Percentiles rank a stretch among this genome's conserved stretches.
Conservation (phyloP, 768 basidiomycete genomes). For the Psilocybe cyanescens region DNA sequence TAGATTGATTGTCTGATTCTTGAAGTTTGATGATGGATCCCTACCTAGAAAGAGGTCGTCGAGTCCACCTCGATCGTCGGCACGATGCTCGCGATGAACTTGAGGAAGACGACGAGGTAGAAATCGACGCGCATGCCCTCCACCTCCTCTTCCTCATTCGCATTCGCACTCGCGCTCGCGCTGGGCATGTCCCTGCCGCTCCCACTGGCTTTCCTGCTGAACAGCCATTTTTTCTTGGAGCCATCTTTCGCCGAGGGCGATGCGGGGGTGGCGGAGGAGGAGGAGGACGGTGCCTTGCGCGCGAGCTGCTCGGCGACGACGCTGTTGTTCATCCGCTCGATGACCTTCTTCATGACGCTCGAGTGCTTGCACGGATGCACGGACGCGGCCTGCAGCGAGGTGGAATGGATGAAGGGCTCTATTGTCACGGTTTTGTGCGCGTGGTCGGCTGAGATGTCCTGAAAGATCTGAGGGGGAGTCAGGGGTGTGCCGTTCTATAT, state of each 20-base stretch:
- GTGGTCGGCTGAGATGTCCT: slow-evolving; percentile 96
- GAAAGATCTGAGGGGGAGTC: slow-evolving; percentile 90
- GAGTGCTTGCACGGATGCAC: slow-evolving; percentile 99
- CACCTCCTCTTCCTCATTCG: slow-evolving; percentile 59
- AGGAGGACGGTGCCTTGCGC: slow-evolving; percentile 42
- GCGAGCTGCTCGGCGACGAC: slow-evolving; percentile 84
- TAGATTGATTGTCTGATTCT: too few relatives aligned
- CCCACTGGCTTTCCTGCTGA: slow-evolving; percentile 74
- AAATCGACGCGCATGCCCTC: slow-evolving; percentile 98
- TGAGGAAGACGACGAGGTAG: slow-evolving; percentile 97
- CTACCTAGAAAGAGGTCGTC: slow-evolving; percentile 68
- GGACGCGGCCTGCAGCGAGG: slow-evolving; percentile 83
- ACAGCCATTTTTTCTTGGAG: slow-evolving; percentile 84
- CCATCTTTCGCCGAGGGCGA: slow-evolving; percentile 31
- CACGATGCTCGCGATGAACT: slow-evolving; percentile 97
- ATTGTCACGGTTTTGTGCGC: slow-evolving; percentile 99
- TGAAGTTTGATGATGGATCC: too few relatives aligned
- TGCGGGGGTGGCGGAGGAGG: slow-evolving; percentile 24
- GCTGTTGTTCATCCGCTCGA: slow-evolving; percentile 95
- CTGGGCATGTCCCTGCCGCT: slow-evolving; percentile 56
- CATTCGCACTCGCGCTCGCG: slow-evolving; percentile 14
- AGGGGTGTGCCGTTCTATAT: slow-evolving; percentile 84
- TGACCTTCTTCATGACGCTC: slow-evolving; percentile 99
- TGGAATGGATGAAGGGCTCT: slow-evolving; percentile 95
- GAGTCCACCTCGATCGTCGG: slow-evolving; percentile 99